Base-by-base conservation (phyloP, 2,329 filamentous ascomycete genomes). In the Venturia asperata region DNA sequence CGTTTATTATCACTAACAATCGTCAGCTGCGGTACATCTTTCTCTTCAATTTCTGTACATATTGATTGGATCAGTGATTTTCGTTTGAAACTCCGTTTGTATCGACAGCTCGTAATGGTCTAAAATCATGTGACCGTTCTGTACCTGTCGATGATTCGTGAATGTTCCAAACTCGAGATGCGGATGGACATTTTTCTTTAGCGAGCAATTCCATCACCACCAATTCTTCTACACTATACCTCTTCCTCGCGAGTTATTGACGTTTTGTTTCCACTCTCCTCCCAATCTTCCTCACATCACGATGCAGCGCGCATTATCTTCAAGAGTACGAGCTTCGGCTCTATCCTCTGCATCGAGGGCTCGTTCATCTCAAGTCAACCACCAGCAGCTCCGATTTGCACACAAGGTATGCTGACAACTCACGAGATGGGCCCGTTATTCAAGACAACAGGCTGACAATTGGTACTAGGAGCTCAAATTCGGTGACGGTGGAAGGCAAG, bases 301-400 rank as follows among this genome's bases (percentile, higher is more conserved):
- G 77, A 99, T 99, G 94, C 94, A 99, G 86, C 91, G 94, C 80
- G 92, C 92, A 81, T 85, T 99, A 76, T 86, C 90, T 77, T 91
- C 90, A 72, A 84, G 86, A 77, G 82, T 89, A 74, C 84, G 91
- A 82, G 87, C 91, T 76, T 90, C 91, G 71, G 86, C 88, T 82
- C 86, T 93, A 73, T 88, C 87, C 70, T 85, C 88, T 68, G 80
- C 79, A 73, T 79, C 82, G 70, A 75, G 77, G 71, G 73, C 78
- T 68, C 71, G 74, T 65, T 77, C 80, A 70, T 79, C 82, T 74
- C 76, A 84, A 83, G 77, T 91, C 73, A 85, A 80, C 77, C 82
- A 91, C 72, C 91, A 96, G 79, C 93, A 97, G 82, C 86, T 96
- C 78, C 87, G 94, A 77, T 99, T 96, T 78, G 91, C 93, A 71